Conservation (phyloP, 257 asterid species). For the Salvia hispanica region DNA sequence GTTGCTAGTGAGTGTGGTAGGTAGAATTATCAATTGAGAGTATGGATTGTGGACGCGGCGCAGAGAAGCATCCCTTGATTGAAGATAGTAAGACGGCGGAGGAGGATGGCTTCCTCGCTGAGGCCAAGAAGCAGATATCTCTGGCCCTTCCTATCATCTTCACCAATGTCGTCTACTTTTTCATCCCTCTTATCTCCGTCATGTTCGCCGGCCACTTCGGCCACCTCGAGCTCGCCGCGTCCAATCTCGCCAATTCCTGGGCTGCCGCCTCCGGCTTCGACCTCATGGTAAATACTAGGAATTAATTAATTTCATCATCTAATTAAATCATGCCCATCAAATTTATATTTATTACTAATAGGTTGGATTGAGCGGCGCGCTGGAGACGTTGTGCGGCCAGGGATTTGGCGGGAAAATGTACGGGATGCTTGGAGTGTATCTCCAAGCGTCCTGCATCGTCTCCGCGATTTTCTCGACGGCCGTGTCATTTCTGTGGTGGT, state of each 20-base stretch:
- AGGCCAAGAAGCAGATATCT: constrained; percentile 55
- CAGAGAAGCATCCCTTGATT: constrained; percentile 28
- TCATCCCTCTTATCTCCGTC: constrained; percentile 64
- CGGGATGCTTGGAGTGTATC: constrained; percentile 58
- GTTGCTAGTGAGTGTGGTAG: too few relatives aligned
- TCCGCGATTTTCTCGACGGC: constrained; percentile 39
- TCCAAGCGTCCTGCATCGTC: constrained; percentile 70
- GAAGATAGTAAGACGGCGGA: constrained; percentile 16
- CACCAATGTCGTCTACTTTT: constrained; percentile 48
- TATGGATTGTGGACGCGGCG: constrained; percentile 24
- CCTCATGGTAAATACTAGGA: constrained; percentile 41
- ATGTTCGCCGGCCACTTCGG: constrained; percentile 93
- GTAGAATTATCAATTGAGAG: background rate
- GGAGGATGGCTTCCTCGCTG: constrained; percentile 37
- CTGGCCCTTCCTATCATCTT: constrained; percentile 63
- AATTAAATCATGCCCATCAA: too few relatives aligned
- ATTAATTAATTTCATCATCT: too few relatives aligned
- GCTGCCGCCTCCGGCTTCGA: constrained; percentile 60
- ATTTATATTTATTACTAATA: background rate
- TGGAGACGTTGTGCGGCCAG: constrained; percentile 88
- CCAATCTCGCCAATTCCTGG: constrained; percentile 79
- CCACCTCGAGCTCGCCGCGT: constrained; percentile 64
- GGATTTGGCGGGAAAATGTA: constrained; percentile 70
- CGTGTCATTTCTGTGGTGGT: constrained; percentile 66
- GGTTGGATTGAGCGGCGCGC: constrained; percentile 88